Evolutionary conservation across 768 basidiomycete genomes (phyloP).

Genomic region (Obba rivulosa): DNA sequence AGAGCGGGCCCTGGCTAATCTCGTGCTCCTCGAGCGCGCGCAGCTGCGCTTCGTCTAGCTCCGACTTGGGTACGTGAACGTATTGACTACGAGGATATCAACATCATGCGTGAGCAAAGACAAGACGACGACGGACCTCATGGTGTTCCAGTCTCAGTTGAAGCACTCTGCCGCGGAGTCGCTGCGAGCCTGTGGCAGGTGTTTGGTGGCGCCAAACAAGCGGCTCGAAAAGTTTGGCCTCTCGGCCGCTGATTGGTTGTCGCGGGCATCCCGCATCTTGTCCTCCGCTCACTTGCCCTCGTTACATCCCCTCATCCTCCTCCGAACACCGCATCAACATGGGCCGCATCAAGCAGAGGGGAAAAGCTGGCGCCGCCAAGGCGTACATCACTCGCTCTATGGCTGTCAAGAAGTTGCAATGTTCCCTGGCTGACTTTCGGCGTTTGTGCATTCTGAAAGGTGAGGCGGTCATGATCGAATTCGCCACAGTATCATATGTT

Average conservation of each 20-base stretch:
- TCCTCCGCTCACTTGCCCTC: conserved; percentile 1
- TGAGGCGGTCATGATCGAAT: conserved; percentile 27
- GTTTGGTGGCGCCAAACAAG: conserved; percentile 14
- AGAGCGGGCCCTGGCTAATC: conserved; percentile 96
- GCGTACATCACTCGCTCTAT: conserved; percentile 87
- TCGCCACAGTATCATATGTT: conserved; percentile 6
- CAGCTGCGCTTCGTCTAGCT: conserved; percentile 94
- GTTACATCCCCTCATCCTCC: not conserved
- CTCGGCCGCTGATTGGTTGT: conserved; percentile 15
- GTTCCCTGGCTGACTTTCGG: conserved; percentile 94
- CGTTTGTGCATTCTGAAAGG: conserved; percentile 97
- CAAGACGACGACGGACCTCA: conserved; percentile 16
- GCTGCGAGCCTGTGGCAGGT: not conserved
- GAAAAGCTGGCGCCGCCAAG: conserved; percentile 87
- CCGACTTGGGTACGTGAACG: conserved; percentile 93
- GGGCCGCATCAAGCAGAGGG: conserved; percentile 79
- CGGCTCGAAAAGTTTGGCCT: conserved; percentile 23
- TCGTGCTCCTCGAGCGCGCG: conserved; percentile 97
- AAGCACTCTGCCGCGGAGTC: not conserved
- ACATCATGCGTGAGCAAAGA: not conserved
- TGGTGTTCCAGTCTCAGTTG: conserved; percentile 3
- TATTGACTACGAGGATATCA: conserved; percentile 66
- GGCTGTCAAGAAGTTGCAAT: conserved; percentile 93
- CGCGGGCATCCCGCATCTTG: conserved; percentile 5
- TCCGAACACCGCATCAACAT: conserved; percentile 30